Percentiles rank a stretch among this genome's conserved stretches.
Conservation (phyloP, 1,139 yeast genomes). For the Sugiyamaella paludigena region DNA sequence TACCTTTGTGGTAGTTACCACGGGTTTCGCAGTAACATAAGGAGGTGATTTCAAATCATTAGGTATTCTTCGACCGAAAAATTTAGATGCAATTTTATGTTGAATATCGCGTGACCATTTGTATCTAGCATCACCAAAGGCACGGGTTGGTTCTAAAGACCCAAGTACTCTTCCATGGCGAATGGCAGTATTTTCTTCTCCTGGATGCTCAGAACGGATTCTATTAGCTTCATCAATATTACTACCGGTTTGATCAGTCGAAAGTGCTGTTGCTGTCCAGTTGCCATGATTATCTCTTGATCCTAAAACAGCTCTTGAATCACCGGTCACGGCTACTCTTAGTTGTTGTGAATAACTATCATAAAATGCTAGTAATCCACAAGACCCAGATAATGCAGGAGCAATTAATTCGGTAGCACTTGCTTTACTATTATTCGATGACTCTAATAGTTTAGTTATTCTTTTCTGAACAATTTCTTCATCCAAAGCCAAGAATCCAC, state of each 20-base stretch:
- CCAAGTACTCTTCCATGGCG: constrained; percentile 86
- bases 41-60: constrained; percentile 85
- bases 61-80: constrained; percentile 83
- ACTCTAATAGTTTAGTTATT: constrained; percentile 61
- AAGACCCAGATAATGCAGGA: constrained; percentile 95
- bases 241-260: constrained; percentile 93
- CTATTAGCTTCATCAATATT: constrained; percentile 85
- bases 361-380: constrained; percentile 84
- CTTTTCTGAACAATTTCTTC: constrained; percentile 80
- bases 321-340: constrained; percentile 95
- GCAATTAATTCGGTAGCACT: constrained; percentile 73
- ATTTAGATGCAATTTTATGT: constrained; percentile 66
- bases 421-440: constrained; percentile 53
- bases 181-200: constrained; percentile 77
- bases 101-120: constrained; percentile 79
- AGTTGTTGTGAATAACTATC: constrained; percentile 70
- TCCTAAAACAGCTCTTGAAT: constrained; percentile 88
- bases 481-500: constrained; percentile 80
- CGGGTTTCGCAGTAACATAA: constrained; percentile 96
- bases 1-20: constrained; percentile 76
- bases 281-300: constrained; percentile 58
- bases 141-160: constrained; percentile 91
- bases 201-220: constrained; percentile 84
- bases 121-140: constrained; percentile 96
- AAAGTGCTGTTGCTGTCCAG: constrained; percentile 86